Base-by-base conservation (phyloP, 2,329 filamentous ascomycete genomes). In the Pseudogymnoascus sp. region DNA sequence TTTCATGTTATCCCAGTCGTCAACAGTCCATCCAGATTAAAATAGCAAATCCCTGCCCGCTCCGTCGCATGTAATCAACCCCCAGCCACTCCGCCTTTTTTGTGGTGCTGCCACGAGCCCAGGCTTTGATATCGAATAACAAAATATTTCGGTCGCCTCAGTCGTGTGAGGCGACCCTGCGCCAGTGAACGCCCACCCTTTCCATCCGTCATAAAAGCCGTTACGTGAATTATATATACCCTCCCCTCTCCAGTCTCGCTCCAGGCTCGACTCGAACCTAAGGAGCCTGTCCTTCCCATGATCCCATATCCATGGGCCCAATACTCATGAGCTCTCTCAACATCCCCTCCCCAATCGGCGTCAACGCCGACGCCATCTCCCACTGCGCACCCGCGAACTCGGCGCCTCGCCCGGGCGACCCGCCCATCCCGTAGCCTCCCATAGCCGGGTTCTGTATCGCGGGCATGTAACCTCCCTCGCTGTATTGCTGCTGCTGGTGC, bases 301-400 rank as follows among this genome's bases (percentile, higher is more conserved):
- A 73, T 67, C 84, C 83, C 81, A 87, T 79, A 67, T 87, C 83
- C 79, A 87, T 83, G 0, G 82, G 77, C 7, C 80, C 81, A 75
- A 86, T 80, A 62, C 79, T 81, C 79, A 85, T 83, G 63, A 86
- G 73, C 7, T 82, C 80, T 64, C 82, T 76, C 56, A 87, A 72
- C 46, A 87, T 79, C 0, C 83, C 83, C 59, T 86, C 83, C 0
- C 82, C 79, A 13, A 84, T 79, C 4, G 82, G 82, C 19, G 81
- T 81, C 75, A 85, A 81, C 7, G 77, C 79, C 17, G 77, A 72
- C 61, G 19, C 74, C 63, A 33, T 73, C 69, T 82, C 83, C 71
- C 71, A 73, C 0, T 33, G 26, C 10, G 35, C 59, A 11, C 35
- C 33, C n/a, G 59, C 35, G 9, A 40, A 46, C 59, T 26, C 40